Evolutionary conservation across 768 basidiomycete genomes (phyloP).

Genomic region (Suillus decipiens): DNA sequence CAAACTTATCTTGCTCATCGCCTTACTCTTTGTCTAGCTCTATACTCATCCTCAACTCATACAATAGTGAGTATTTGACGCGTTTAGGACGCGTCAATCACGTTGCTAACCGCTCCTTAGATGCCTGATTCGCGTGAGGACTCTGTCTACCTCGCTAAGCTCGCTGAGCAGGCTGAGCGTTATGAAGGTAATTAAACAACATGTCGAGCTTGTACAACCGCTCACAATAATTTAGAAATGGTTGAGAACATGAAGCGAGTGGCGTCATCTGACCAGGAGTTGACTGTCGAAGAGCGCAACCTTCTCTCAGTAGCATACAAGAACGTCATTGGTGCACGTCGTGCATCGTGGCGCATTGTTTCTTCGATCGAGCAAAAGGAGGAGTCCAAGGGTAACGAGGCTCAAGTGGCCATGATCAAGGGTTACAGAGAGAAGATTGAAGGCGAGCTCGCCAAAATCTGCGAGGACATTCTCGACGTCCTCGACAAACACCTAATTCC

Average conservation of each 20-base stretch:
- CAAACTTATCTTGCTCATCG: constrained; percentile 38
- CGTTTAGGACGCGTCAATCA: constrained; percentile 41
- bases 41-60: constrained; percentile 25
- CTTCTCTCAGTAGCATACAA: constrained; percentile 98
- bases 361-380: constrained; percentile 99
- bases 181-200: constrained; percentile 75
- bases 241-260: constrained; percentile 99
- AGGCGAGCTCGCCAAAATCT: constrained; percentile 94
- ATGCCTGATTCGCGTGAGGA: constrained; percentile 89
- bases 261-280: constrained; percentile 95
- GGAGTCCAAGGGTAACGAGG: constrained; percentile 97
- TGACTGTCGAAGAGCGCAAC: constrained; percentile 98
- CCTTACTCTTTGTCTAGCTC: constrained; percentile 20
- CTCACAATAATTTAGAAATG: constrained; percentile 65
- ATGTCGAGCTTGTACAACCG: neutral
- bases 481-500: constrained; percentile 98
- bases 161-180: constrained; percentile 99
- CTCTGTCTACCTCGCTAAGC: constrained; percentile 99
- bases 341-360: constrained; percentile 97
- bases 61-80: constrained; percentile 45
- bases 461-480: constrained; percentile 96
- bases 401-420: constrained; percentile 97
- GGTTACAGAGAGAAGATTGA: constrained; percentile 98
- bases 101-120: constrained; percentile 37
- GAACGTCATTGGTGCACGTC: constrained; percentile 98